Conservation (phyloP, 2,329 filamentous ascomycete genomes). For the Cercospora beticola region DNA sequence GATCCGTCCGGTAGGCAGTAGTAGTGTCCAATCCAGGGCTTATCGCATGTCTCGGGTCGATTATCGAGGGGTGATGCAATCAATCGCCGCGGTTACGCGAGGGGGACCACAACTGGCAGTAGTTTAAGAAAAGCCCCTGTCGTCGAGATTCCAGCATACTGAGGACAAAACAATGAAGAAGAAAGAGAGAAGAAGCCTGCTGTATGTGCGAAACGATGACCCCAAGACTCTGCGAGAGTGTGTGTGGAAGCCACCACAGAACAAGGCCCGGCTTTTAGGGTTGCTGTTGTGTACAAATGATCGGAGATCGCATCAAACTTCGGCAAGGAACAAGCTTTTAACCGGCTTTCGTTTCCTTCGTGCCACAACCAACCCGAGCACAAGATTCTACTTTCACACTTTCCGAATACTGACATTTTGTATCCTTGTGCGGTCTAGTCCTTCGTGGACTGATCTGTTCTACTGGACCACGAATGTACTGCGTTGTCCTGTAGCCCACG, state of each 20-base stretch:
- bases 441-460: neutral
- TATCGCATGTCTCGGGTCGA: constrained; percentile 5
- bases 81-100: neutral
- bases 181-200: neutral
- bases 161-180: neutral
- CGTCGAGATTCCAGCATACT: neutral
- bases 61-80: constrained; percentile 2
- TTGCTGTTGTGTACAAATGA: neutral
- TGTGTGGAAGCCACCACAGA: neutral
- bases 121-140: neutral
- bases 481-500: neutral
- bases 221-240: neutral
- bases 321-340: constrained; percentile 2
- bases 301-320: constrained; percentile 3
- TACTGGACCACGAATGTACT: neutral
- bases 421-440: neutral
- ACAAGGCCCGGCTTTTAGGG: constrained; percentile 3
- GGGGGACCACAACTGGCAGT: neutral
- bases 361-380: neutral
- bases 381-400: neutral
- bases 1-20: neutral
- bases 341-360: neutral
- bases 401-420: neutral
- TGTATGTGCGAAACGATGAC: constrained; percentile 3
- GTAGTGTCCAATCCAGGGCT: neutral